These are phyloP conservation scores for Penicillium sp. DNA, from an alignment of 2,329 filamentous ascomycete species.

Conservation along the genomic window DNA sequence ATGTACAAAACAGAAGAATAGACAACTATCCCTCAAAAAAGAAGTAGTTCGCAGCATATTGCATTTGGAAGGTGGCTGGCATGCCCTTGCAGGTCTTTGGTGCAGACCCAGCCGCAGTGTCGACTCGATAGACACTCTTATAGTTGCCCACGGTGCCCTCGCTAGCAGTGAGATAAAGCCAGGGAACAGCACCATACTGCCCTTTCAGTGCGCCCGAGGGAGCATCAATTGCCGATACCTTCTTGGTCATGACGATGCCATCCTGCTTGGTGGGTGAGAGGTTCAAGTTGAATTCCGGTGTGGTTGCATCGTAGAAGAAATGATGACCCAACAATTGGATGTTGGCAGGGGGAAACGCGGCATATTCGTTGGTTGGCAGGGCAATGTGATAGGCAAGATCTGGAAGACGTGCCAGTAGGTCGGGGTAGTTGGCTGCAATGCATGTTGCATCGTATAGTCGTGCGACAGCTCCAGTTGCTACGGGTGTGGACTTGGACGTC, in stretches of 20 bases:
- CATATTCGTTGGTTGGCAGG: constrained; percentile 41
- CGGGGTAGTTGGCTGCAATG: constrained; percentile 65
- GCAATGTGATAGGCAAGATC: constrained; percentile 65
- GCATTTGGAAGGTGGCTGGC: constrained; percentile 62
- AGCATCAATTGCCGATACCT: constrained; percentile 59
- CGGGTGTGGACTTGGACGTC: constrained; percentile 60
- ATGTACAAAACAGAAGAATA: constrained; percentile 16
- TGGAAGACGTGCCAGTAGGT: constrained; percentile 62
- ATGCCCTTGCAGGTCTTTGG: constrained; percentile 69
- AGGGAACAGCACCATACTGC: constrained; percentile 65
- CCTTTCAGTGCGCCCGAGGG: constrained; percentile 60
- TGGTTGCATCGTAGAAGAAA: constrained; percentile 68
- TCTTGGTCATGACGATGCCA: constrained; percentile 60
- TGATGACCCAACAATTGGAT: constrained; percentile 70
- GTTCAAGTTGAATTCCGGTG: constrained; percentile 77
- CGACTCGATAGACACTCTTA: constrained; percentile 74
- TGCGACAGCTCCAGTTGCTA: constrained; percentile 68
- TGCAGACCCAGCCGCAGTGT: constrained; percentile 75
- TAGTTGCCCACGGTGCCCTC: constrained; percentile 59
- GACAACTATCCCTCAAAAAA: constrained; percentile 44
- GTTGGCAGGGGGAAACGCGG: constrained; percentile 51
- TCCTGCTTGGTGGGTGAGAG: constrained; percentile 45
- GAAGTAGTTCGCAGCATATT: constrained; percentile 81
- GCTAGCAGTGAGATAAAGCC: constrained; percentile 65
- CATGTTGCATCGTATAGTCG: constrained; percentile 86